Conservation (phyloP, 2,329 filamentous ascomycete genomes). For the Pseudocercospora macadamiae region DNA sequence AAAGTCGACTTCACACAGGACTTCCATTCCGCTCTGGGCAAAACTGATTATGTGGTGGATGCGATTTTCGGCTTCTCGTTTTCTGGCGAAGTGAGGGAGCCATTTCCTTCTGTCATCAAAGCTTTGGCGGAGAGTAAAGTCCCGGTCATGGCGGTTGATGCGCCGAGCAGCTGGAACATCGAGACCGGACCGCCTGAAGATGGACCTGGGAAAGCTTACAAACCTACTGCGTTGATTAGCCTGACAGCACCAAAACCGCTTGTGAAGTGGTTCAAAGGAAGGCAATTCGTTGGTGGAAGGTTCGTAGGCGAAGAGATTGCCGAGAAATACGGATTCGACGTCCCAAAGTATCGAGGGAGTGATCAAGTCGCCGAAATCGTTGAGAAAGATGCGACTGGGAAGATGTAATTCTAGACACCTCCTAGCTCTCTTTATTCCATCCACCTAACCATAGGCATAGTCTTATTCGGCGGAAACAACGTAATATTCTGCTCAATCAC, state of each 20-base stretch:
- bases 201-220: constrained; percentile 77
- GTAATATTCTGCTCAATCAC: too few species aligned
- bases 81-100: constrained; percentile 86
- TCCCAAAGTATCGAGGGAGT: constrained; percentile 80
- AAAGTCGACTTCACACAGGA: constrained; percentile 82
- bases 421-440: too few species aligned
- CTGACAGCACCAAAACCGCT: constrained; percentile 92
- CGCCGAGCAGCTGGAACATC: constrained; percentile 93
- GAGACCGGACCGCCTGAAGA: constrained; percentile 77
- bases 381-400: too few species aligned
- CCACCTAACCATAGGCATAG: too few species aligned
- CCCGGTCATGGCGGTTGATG: constrained; percentile 86
- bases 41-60: constrained; percentile 82
- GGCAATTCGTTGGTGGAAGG: constrained; percentile 90
- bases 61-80: constrained; percentile 97
- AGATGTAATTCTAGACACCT: too few species aligned
- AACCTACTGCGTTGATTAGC: constrained; percentile 79
- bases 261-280: constrained; percentile 78
- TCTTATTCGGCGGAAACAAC: too few species aligned
- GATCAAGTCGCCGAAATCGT: constrained; percentile 85
- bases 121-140: constrained; percentile 72
- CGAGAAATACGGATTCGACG: constrained; percentile 80
- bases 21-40: constrained; percentile 67
- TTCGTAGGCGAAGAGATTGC: constrained; percentile 80
- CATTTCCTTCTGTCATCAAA: constrained; percentile 80